Conservation (phyloP, 306 rosid species). For the Dryas drummondii region DNA sequence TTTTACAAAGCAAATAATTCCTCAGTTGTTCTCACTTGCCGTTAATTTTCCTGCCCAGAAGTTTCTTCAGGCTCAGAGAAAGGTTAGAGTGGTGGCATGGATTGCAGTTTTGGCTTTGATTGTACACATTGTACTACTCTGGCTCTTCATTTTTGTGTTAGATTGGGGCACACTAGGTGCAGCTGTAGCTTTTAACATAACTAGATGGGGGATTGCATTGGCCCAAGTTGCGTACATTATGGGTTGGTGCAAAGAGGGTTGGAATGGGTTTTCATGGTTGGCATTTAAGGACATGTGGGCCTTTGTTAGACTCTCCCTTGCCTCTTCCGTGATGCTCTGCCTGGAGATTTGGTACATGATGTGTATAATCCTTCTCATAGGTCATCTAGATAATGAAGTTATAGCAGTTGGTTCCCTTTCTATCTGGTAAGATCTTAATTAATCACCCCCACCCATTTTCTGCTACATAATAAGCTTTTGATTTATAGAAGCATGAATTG, state of each 20-base stretch:
- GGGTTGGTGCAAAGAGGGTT: slow-evolving; percentile 67
- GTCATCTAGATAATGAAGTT: slow-evolving; percentile 39
- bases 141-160: slow-evolving; percentile 44
- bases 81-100: slow-evolving; percentile 60
- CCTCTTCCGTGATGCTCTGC: slow-evolving; percentile 82
- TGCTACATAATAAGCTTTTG: not conserved
- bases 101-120: slow-evolving; percentile 50
- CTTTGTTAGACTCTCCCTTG: slow-evolving; percentile 67
- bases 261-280: slow-evolving; percentile 70
- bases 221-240: slow-evolving; percentile 64
- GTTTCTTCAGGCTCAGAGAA: slow-evolving; percentile 76
- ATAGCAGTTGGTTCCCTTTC: slow-evolving; percentile 53
- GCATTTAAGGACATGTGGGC: slow-evolving; percentile 75
- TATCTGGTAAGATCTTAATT: slow-evolving; percentile 42
- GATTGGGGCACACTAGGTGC: slow-evolving; percentile 64
- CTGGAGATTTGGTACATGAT: slow-evolving; percentile 61
- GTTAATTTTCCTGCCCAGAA: slow-evolving; percentile 69
- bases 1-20: slow-evolving; percentile 49
- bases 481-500: not conserved
- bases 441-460: no score
- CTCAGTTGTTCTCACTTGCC: slow-evolving; percentile 59
- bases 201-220: slow-evolving; percentile 55
- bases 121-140: slow-evolving; percentile 46
- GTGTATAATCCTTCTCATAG: slow-evolving; percentile 35
- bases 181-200: slow-evolving; percentile 55